Evolutionary conservation across 257 asterid species (phyloP), one percentile per base, ranked within the genome.

Genomic region (Solanum piurae): DNA sequence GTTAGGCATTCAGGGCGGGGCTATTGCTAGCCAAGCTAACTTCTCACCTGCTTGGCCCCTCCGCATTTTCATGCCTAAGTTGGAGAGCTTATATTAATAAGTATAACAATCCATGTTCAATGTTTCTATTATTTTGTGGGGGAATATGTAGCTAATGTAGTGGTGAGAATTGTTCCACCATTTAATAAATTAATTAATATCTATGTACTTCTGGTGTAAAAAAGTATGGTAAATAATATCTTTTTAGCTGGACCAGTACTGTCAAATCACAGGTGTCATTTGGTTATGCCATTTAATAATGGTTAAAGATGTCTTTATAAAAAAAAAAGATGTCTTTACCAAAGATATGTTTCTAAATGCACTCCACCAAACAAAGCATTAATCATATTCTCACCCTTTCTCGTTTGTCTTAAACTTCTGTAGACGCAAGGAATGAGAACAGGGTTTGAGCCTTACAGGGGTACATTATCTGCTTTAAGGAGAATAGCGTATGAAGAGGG

Each of bases 401-500:
- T 18, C 42, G 5, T 80, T 46, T 80, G 68, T 25, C 34, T 83
- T 84, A 38, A 88, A 69, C 87, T 83, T 84, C 42, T 91, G 87
- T 91, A 97, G 98, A 93, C 94, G 36, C 94, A 97, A 91, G 98
- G 96, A 89, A 89, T 94, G 93, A 93, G 95, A 89, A 87, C 75
- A 6, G 94, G 94, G 37, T 92, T 92, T 86, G 92, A 95, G 83
- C 98, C 95, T 60, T 97, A 97, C 88, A 90, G 89, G 85, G 92
- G 96, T 88, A 97, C 99, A 42, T 83, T 96, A 5, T 94, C 98
- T 83, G 99, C 98, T 77, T 91, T 96, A 83, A 90, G 94, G 89
- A 94, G 95, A 90, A 97, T 97, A 83, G 93, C 96, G 21, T 95
- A 82, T 23, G 95, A 95, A 90, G 99, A 97, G 96, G 99, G 98